Conservation (phyloP, 2,329 filamentous ascomycete species). For the Bipolaris bicolor region DNA sequence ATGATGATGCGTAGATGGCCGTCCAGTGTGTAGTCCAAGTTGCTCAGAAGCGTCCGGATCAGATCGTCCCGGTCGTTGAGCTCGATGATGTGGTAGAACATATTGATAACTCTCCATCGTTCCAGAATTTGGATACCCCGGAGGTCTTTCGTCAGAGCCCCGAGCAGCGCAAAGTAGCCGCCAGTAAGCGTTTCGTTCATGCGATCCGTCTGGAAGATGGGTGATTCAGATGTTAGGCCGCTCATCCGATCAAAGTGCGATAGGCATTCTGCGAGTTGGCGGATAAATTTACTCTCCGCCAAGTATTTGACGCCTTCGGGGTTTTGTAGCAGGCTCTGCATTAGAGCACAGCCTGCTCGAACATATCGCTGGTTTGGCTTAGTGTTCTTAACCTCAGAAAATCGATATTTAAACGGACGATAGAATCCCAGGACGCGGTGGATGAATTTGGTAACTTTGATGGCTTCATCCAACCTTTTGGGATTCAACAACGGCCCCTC, state of each 20-base stretch:
- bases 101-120: conserved; percentile 97
- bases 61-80: conserved; percentile 88
- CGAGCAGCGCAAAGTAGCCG: conserved; percentile 93
- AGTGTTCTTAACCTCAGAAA: conserved; percentile 87
- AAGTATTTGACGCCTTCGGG: conserved; percentile 84
- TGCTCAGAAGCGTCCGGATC: conserved; percentile 84
- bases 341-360: conserved; percentile 83
- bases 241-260: conserved; percentile 91
- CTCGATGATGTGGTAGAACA: conserved; percentile 99
- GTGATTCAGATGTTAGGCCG: conserved; percentile 74
- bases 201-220: conserved; percentile 85
- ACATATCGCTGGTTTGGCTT: conserved; percentile 95
- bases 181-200: conserved; percentile 86
- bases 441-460: conserved; percentile 94
- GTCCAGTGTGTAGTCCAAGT: conserved; percentile 85
- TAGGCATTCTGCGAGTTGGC: conserved; percentile 93
- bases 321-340: conserved; percentile 85
- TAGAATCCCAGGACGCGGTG: conserved; percentile 95
- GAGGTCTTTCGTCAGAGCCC: conserved; percentile 79
- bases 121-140: conserved; percentile 90
- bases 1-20: conserved; percentile 91
- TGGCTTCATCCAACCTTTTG: conserved; percentile 90
- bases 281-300: conserved; percentile 87
- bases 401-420: conserved; percentile 94
- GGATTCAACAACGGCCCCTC: conserved; percentile 91